Evolutionary conservation across 371 early-diverging fungal genomes (phyloP).

Genomic region (Paraphysoderma sedebokerense): DNA sequence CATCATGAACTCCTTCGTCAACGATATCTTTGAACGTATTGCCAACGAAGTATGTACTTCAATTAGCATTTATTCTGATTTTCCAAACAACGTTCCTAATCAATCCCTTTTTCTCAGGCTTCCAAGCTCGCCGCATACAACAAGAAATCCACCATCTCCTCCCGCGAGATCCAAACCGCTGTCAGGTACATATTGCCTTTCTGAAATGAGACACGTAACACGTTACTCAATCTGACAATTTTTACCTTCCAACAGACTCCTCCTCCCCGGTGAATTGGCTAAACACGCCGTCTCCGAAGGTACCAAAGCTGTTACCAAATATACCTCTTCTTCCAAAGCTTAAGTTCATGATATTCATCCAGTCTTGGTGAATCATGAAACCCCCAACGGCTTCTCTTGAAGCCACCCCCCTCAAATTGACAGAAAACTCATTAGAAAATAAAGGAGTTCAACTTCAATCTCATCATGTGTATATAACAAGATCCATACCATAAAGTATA

Average conservation of each 20-base stretch:
- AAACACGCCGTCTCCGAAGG: conserved; percentile 96
- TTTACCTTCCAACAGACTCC: too few relatives aligned
- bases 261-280: conserved; percentile 89
- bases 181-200: conserved; percentile 11
- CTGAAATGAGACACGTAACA: conserved; percentile 8
- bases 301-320: conserved; percentile 94
- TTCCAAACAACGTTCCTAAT: too few relatives aligned
- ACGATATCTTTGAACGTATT: conserved; percentile 92
- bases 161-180: conserved; percentile 16
- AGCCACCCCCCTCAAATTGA: too few relatives aligned
- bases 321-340: conserved; percentile 45
- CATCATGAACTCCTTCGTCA: conserved; percentile 94
- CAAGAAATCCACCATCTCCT: conserved; percentile 17
- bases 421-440: too few relatives aligned
- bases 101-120: too few relatives aligned
- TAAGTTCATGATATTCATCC: neutral
- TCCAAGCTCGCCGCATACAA: conserved; percentile 16
- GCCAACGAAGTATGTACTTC: conserved; percentile 74
- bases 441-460: too few relatives aligned
- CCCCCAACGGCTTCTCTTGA: neutral
- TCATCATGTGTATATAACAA: too few relatives aligned
- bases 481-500: too few relatives aligned
- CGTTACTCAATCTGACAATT: conserved; percentile 8
- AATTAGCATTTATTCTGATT: too few relatives aligned
- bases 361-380: neutral